A percentile compares a stretch with the other conserved stretches of the same genome.
phyloP scores from a whole-genome alignment of 352 stramenopile species.

The Thraustochytrium sp. region DNA sequence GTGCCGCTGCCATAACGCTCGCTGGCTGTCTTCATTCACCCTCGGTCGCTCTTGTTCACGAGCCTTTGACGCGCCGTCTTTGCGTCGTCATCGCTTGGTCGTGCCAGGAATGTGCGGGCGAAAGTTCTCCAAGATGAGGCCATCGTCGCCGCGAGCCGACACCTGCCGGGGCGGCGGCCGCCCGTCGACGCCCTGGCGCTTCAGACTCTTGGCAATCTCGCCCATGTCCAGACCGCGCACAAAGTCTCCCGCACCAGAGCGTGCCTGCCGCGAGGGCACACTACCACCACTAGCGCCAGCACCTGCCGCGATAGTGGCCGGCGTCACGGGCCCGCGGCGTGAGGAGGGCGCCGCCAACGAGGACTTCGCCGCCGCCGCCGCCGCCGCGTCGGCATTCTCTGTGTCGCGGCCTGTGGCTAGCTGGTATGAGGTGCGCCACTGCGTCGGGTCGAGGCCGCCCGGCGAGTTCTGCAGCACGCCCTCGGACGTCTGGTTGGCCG shows the following conservation, averaged over 20 bases:
- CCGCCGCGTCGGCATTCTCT: neutral
- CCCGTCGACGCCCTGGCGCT: neutral
- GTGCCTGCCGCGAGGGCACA: neutral
- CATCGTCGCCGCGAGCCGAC: neutral
- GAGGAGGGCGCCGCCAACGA: too few relatives aligned
- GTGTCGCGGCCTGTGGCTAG: neutral
- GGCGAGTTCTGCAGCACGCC: neutral
- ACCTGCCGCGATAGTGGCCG: too few relatives aligned
- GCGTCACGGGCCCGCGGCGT: too few relatives aligned
- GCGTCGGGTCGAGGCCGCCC: neutral
- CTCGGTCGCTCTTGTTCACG: too few relatives aligned
- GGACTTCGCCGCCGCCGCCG: too few relatives aligned
- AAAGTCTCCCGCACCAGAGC: neutral
- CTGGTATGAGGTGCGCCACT: neutral
- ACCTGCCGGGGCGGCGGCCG: too few relatives aligned
- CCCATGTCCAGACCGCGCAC: neutral
- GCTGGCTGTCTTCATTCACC: too few relatives aligned
- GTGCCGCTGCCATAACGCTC: too few relatives aligned
- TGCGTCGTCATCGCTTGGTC: too few relatives aligned
- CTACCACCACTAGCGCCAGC: neutral
- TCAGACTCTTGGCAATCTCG: neutral
- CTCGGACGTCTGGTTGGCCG: neutral
- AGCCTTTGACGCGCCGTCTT: too few relatives aligned
- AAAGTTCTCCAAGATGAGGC: neutral
- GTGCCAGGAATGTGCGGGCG: neutral